These are phyloP conservation scores for Melaleuca quinquenervia DNA, from an alignment of 345 rosid genomes.

Conservation along the genomic window DNA sequence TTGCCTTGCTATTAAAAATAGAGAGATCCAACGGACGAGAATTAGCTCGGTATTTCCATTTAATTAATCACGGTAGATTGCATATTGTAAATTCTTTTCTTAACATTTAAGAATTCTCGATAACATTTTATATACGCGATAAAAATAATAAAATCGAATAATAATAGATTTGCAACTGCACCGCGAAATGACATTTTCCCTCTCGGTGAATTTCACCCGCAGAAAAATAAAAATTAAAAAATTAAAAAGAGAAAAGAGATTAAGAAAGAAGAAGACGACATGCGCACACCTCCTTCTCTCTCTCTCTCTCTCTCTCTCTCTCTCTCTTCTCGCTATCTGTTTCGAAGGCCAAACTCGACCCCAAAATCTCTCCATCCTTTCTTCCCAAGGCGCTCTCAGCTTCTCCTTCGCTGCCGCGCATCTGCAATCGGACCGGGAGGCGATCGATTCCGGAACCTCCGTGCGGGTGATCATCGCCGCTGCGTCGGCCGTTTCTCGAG, in stretches of 20 bases:
- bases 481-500: not conserved
- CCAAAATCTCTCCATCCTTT: not conserved
- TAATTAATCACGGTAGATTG: too few relatives aligned
- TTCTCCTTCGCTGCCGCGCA: not conserved
- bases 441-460: not conserved
- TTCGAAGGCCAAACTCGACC: not conserved
- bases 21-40: rapidly evolving
- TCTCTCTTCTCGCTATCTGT: too few relatives aligned
- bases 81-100: too few relatives aligned
- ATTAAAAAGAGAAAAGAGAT: too few relatives aligned
- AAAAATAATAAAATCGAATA: not conserved
- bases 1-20: not conserved
- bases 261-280: not conserved
- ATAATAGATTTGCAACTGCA: not conserved
- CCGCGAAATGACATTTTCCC: not conserved
- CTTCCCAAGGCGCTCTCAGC: not conserved
- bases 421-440: not conserved
- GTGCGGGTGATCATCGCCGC: not conserved
- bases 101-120: too few relatives aligned
- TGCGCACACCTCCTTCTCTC: not conserved
- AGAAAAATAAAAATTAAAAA: not conserved
- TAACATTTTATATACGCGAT: too few relatives aligned
- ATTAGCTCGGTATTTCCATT: too few relatives aligned
- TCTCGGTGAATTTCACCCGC: not conserved
- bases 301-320: not conserved